phyloP scores from a whole-genome alignment of 2,329 filamentous ascomycete species.

The Talaromyces sp. region DNA sequence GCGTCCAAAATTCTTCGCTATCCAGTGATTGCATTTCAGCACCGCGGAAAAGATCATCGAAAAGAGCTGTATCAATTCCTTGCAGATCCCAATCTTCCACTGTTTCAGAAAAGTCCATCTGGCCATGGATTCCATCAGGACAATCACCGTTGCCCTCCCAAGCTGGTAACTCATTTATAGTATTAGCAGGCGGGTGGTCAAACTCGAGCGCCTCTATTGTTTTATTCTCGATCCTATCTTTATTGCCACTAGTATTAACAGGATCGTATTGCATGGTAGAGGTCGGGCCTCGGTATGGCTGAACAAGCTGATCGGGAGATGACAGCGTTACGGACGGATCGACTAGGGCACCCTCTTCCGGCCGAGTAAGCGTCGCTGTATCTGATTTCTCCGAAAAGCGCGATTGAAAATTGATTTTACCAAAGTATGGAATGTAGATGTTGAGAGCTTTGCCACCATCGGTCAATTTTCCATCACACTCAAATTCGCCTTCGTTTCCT shows the following conservation, averaged over 20 bases:
- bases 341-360: not conserved
- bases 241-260: not conserved
- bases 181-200: not conserved
- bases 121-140: not conserved
- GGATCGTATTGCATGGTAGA: no score
- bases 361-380: not conserved
- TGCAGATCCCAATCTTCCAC: conserved; percentile 12
- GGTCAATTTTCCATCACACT: conserved; percentile 26
- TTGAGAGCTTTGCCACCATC: conserved; percentile 26
- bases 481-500: conserved; percentile 18
- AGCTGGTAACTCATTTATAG: not conserved
- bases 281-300: no score
- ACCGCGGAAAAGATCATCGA: conserved; percentile 11
- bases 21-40: not conserved
- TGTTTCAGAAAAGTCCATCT: not conserved
- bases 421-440: conserved; percentile 48
- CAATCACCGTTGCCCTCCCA: not conserved
- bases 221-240: not conserved
- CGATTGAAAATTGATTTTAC: conserved; percentile 40
- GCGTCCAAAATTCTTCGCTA: not conserved
- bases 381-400: conserved; percentile 10
- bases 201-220: not conserved
- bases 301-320: not conserved
- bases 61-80: conserved; percentile 11
- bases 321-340: not conserved